phyloP scores from a whole-genome alignment of 1,284 basidiomycete genomes.

The Apiotrichum laibachii region DNA sequence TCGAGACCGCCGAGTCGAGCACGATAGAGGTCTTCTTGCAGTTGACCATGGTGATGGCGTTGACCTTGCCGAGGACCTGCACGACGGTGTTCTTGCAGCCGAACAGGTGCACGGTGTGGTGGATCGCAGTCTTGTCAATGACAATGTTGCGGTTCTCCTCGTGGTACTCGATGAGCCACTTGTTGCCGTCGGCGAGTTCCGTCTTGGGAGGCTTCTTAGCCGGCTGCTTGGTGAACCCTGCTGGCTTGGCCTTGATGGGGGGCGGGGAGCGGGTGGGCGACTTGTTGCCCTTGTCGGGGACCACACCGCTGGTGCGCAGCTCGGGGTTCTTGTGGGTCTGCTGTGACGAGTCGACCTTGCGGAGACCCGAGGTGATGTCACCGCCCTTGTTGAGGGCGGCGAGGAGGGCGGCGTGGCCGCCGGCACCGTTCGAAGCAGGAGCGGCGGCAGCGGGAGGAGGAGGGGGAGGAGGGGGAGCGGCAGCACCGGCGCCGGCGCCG shows the following conservation, averaged over 20 bases:
- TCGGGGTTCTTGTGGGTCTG: slow-evolving; percentile 99
- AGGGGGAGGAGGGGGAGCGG: slow-evolving; percentile 45
- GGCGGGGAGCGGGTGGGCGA: slow-evolving; percentile 25
- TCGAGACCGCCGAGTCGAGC: slow-evolving; percentile 87
- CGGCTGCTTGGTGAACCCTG: slow-evolving; percentile 57
- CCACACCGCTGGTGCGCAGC: slow-evolving; percentile 65
- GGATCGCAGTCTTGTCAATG: slow-evolving; percentile 75
- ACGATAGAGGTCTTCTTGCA: slow-evolving; percentile 86
- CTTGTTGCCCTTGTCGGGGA: slow-evolving; percentile 56
- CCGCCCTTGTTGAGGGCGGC: slow-evolving; percentile 87
- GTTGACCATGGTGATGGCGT: slow-evolving; percentile 87
- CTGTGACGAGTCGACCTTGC: slow-evolving; percentile 91
- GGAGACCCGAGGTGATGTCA: slow-evolving; percentile 81
- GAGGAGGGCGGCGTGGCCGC: slow-evolving; percentile 82
- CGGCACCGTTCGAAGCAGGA: slow-evolving; percentile 51
- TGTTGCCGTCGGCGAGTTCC: slow-evolving; percentile 77
- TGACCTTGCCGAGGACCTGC: slow-evolving; percentile 88
- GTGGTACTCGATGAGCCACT: slow-evolving; percentile 93
- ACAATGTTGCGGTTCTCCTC: slow-evolving; percentile 75
- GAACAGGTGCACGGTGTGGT: slow-evolving; percentile 85
- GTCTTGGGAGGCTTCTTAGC: slow-evolving; percentile 93
- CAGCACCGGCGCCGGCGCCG: neutral
- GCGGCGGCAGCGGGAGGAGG: slow-evolving; percentile 56
- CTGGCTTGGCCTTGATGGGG: slow-evolving; percentile 65
- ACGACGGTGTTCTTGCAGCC: slow-evolving; percentile 88